Evolutionary conservation across 306 rosid species (phyloP).

Genomic region (Crotalaria pallida): DNA sequence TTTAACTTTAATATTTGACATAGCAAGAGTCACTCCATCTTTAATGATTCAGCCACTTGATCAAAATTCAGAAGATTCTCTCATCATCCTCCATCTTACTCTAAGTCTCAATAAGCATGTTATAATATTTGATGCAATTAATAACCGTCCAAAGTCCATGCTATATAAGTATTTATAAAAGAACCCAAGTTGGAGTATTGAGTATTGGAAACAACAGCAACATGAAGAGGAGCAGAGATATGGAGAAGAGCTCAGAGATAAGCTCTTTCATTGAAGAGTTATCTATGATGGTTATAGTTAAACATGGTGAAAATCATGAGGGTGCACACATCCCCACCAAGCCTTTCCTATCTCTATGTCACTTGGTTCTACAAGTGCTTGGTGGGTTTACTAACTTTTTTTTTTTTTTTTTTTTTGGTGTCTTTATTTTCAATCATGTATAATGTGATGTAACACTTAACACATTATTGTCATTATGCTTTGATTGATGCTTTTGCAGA

Average conservation of each 20-base stretch:
- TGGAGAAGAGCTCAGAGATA: slow-evolving; percentile 60
- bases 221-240: slow-evolving; percentile 46
- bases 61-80: not conserved
- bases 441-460: slow-evolving; percentile 13
- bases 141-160: slow-evolving; percentile 19
- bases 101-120: not conserved
- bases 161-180: not conserved
- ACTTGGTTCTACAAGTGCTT: slow-evolving; percentile 71
- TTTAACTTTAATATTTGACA: slow-evolving; percentile 9
- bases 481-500: slow-evolving; percentile 43
- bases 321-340: slow-evolving; percentile 51
- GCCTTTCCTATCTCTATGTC: slow-evolving; percentile 68
- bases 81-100: no score
- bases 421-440: slow-evolving; percentile 25
- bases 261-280: slow-evolving; percentile 67
- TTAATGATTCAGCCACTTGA: slow-evolving; percentile 14
- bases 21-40: slow-evolving; percentile 7
- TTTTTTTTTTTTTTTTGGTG: no score
- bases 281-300: slow-evolving; percentile 37
- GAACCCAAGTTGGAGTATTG: not conserved
- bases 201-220: not conserved
- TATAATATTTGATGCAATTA: slow-evolving; percentile 11
- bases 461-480: slow-evolving; percentile 10
- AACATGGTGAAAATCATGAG: slow-evolving; percentile 29
- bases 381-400: slow-evolving; percentile 55